Evolutionary conservation across 345 rosid genomes (phyloP), one percentile per base, ranked within the genome.

Genomic region (Laguncularia racemosa): DNA sequence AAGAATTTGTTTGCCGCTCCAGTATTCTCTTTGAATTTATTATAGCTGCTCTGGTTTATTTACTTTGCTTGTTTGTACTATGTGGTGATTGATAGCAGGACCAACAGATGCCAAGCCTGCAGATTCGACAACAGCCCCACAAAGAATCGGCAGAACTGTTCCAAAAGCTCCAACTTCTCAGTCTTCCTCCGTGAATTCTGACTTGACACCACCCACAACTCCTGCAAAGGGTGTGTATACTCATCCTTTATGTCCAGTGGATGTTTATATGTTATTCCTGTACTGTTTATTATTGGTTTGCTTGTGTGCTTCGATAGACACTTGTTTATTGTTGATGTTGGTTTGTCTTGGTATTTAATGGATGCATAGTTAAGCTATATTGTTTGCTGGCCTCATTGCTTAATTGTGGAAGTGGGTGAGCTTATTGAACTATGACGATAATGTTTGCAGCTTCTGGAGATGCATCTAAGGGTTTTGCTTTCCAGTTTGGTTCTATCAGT

Each of bases 121-220:
- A 56, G 96, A 83, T 66, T 44, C 52, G 17, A 46, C 67, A 13
- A 13, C 78, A 14, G 40, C 71, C 54, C 16, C 73, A 52, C 79
- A 73, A 64, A 73, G 77, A 67, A 73, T 64, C 68, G 46, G 49
- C 60, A 80, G 70, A 67, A 69, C 74, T 76, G 70, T 83, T 74
- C 92, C 96, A 0, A 90, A 95, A 76, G 89, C 81, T 78, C 89
- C 92, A 50, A 67, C 91, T 73, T 80, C 96, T 77, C 97, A 77
- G 64, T 55, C 91, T 62, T 52, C 92, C 75, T 0, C 84, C 83
- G 3, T 75, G 77, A 85, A 38, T 66, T 55, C 90, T 53, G 84
- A 79, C 20, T 40, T 46, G 38, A 50, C 59, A 8, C 68, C 74
- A 12, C 56, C 76, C 0, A 16, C 69, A 2, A 72, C 85, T 9